Conservation (phyloP, 2,329 filamentous ascomycete genomes). For the Colletotrichum chlorophyti region DNA sequence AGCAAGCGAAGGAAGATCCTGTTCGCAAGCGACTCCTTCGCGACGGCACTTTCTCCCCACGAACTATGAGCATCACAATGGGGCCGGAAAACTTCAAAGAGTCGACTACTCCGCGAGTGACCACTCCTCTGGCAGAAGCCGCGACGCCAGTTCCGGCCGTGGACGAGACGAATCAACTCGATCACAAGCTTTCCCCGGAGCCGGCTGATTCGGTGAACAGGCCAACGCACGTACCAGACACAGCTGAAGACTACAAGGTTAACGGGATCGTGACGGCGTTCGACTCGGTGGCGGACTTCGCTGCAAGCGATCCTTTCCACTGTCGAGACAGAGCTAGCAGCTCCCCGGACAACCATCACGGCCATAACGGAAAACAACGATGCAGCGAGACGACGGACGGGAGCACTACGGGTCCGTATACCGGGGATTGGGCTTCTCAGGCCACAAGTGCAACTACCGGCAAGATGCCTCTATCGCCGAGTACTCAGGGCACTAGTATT, state of each 20-base stretch:
- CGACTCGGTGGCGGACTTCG: conserved; percentile 54
- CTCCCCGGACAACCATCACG: conserved; percentile 43
- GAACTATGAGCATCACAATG: conserved; percentile 49
- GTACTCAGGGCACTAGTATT: conserved; percentile 70
- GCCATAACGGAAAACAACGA: conserved; percentile 56
- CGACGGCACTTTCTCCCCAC: conserved; percentile 52
- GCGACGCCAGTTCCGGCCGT: conserved; percentile 27
- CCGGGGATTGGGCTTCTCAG: conserved; percentile 68
- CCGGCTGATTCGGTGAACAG: conserved; percentile 37
- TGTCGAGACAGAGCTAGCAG: conserved; percentile 40
- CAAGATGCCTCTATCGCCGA: conserved; percentile 70
- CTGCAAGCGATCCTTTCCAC: conserved; percentile 57
- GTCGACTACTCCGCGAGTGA: conserved; percentile 21
- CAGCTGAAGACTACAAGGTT: conserved; percentile 45
- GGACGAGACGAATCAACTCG: conserved; percentile 32
- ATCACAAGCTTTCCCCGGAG: conserved; percentile 35
- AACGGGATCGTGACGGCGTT: conserved; percentile 54
- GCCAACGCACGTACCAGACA: conserved; percentile 39
- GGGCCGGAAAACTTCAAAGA: conserved; percentile 16
- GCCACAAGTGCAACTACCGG: conserved; percentile 68
- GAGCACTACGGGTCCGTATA: conserved; percentile 59
- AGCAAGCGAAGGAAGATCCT: conserved; percentile 60
- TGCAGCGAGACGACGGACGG: conserved; percentile 69
- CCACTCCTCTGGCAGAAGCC: conserved; percentile 23
- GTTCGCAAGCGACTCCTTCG: conserved; percentile 42